Evolutionary conservation across 2,329 filamentous ascomycete genomes (phyloP), one percentile per base, ranked within the genome.

Genomic region (Pseudogymnoascus sp.): DNA sequence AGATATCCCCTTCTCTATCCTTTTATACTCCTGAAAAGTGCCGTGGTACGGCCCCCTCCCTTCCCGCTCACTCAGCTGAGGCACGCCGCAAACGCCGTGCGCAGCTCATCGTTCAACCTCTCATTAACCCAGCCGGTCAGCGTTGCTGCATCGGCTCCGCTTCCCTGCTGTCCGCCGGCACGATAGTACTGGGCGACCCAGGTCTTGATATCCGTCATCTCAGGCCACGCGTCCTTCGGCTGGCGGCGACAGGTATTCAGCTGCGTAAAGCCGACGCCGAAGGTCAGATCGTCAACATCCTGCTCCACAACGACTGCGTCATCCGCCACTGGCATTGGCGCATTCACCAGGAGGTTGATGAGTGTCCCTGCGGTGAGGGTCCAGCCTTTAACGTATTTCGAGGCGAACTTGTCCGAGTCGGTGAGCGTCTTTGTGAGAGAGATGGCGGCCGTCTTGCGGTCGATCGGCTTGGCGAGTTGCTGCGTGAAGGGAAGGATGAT

Each of bases 201-300:
- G 8, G 72, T 75, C 73, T 88, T 89, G 64, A 92, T 89, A 62
- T 92, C 87, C 4, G 84, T 82, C 12, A 96, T 86, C 65, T 97
- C 89, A 0, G 92, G 89, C 79, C 92, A 97, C 19, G 92, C 89
- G 73, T 97, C 94, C 60, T 81, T 82, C 1, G 84, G 77, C 3
- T 84, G 79, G 64, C 86, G 86, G 73, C 88, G 91, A 78, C 93
- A 94, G 0, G 93, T 97, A 77, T 93, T 96, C 66, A 99, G 83
- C 33, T 90, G 88, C 0, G 94, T 97, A 76, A 96, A 99, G 7
- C 92, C 93, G 67, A 97, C 87, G 25, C 94, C 94, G 71, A 99
- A 99, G 28, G 91, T 88, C 67, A 97, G 86, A 73, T 99, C 94
- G 70, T 99, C 94, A 25, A 96, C 90, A 70, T 97, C 93, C 2